Base-by-base conservation (phyloP, 352 stramenopile species). In the Pythium pyrilobum region DNA sequence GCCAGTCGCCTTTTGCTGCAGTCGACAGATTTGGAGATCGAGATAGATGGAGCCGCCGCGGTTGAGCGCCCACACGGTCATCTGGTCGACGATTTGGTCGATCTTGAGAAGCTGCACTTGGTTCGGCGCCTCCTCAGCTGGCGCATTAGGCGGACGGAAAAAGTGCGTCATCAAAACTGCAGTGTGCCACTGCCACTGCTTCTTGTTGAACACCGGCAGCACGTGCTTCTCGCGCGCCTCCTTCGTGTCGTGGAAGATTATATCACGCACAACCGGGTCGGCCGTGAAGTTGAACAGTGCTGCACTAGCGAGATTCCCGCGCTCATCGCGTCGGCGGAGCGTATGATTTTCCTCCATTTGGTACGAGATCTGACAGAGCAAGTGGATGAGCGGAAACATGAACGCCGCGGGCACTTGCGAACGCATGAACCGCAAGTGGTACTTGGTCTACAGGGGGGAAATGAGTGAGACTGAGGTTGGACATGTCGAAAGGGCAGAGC, bases 241-340 rank as follows among this genome's bases (percentile, higher is more conserved):
- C 57, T 92, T 95, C 16, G 82, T 89, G 56, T 95, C 81, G 41
- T 89, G 75, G 43, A 95, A 95, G 34, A 95, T 87, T 5, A 76
- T 89, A 28, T 95, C 85, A 20, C 85, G 82, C 40, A 95, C 82
- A 40, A 95, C 90, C 11, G 72, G 69, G 40, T 95, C 85, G 6
- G 82, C 88, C n/a, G 85, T 95, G 23, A 92, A 64, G 53, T 95
- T 91, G 63, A 95, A 95, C 21, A 95, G 63, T 12, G 84, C 89
- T 36, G 71, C 64, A 37, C 82, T 95, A 36, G 85, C 82, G 12
- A 95, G 44, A 8, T 66, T 80, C 13, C 85, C 85, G 51, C 85
- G 85, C 33, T 95, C 85, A 31, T 95, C 82, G 21, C 85, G 78
- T 56, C 79, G 87, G 37, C 80, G 77, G 25, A 95, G 64, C 29